Evolutionary conservation across 805 yeast genomes (phyloP).

Genomic region (Komagataella populi): DNA sequence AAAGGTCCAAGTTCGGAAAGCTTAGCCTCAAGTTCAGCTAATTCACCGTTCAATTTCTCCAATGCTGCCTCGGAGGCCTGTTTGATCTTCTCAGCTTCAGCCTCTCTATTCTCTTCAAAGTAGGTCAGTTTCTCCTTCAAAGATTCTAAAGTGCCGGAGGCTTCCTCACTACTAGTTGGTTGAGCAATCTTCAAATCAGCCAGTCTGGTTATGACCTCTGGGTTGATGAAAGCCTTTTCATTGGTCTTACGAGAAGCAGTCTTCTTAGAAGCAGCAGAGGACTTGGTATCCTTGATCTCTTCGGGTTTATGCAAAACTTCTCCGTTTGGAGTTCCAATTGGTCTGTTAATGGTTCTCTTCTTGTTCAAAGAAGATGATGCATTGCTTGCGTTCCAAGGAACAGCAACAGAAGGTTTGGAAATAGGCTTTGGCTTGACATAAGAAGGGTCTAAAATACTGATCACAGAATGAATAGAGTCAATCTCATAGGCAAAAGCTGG

Average conservation of each 20-base stretch:
- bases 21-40: constrained; percentile 50
- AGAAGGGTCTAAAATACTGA: constrained; percentile 66
- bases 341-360: constrained; percentile 1
- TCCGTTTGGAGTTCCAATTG: neutral
- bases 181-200: constrained; percentile 64
- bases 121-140: constrained; percentile 62
- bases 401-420: constrained; percentile 6
- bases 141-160: constrained; percentile 46
- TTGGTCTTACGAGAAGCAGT: constrained; percentile 9
- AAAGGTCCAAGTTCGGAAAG: constrained; percentile 3
- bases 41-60: constrained; percentile 19
- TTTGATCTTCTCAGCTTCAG: constrained; percentile 63
- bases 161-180: constrained; percentile 67
- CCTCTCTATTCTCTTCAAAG: constrained; percentile 62
- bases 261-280: constrained; percentile 6
- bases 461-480: constrained; percentile 56
- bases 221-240: constrained; percentile 59
- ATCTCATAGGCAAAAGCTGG: constrained; percentile 85
- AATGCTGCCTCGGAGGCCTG: constrained; percentile 53
- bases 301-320: neutral
- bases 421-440: constrained; percentile 40
- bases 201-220: constrained; percentile 65
- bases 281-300: constrained; percentile 37
- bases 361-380: neutral
- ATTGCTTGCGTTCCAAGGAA: constrained; percentile 1